Conservation (phyloP, 371 early-diverging fungal species). For the Fennellomyces sp. region DNA sequence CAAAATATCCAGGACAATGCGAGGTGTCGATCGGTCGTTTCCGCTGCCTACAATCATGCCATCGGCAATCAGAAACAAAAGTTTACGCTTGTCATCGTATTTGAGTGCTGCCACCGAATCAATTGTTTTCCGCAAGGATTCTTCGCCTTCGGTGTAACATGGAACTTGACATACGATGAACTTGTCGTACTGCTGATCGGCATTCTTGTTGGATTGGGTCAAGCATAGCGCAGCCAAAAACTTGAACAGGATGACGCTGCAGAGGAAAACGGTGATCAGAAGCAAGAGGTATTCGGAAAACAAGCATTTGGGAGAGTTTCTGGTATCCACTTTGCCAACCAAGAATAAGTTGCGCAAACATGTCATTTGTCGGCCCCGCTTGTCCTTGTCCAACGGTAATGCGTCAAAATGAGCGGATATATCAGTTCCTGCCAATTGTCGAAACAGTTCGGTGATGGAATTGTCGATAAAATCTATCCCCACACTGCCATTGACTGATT, state of each 20-base stretch:
- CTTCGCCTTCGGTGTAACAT: constrained; percentile 98
- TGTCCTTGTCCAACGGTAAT: constrained; percentile 35
- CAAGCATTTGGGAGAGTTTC: constrained; percentile 80
- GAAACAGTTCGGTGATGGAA: constrained; percentile 68
- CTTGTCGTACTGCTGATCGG: constrained; percentile 85
- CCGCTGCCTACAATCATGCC: constrained; percentile 96
- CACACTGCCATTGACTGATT: constrained; percentile 48
- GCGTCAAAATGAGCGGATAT: constrained; percentile 68
- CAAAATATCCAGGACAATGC: constrained; percentile 94
- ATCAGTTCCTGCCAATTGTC: constrained; percentile 65
- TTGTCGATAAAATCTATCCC: constrained; percentile 56
- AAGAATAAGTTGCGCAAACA: constrained; percentile 87
- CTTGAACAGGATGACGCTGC: constrained; percentile 89
- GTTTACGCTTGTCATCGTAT: constrained; percentile 95
- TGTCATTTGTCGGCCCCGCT: constrained; percentile 44
- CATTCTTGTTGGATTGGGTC: constrained; percentile 61
- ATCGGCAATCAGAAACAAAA: constrained; percentile 91
- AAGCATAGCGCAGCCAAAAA: constrained; percentile 92
- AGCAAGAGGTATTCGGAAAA: constrained; percentile 88
- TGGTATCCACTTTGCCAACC: constrained; percentile 88
- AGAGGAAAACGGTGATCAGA: constrained; percentile 76
- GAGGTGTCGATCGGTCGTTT: constrained; percentile 96
- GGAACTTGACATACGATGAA: constrained; percentile 93
- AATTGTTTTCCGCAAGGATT: constrained; percentile 91
- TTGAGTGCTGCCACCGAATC: constrained; percentile 87